Conservation (phyloP, 2,329 filamentous ascomycete species). For the Fusarium domesticum region DNA sequence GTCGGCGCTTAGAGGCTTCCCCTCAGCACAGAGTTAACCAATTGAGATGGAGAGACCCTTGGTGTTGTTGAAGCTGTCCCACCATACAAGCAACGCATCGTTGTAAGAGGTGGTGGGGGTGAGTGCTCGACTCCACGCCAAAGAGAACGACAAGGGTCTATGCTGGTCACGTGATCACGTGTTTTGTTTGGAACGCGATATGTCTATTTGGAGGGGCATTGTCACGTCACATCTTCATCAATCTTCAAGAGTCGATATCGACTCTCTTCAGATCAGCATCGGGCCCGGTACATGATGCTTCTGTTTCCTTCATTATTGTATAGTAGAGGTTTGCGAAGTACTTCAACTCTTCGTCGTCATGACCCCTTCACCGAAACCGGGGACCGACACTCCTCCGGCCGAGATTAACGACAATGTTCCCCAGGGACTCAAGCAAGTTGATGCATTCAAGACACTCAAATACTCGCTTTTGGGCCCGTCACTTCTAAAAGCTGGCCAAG, state of each 20-base stretch:
- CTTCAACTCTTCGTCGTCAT: slow-evolving; percentile 17
- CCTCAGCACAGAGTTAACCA: slow-evolving; percentile 23
- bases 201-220: slow-evolving; percentile 6
- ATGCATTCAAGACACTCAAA: slow-evolving; percentile 61
- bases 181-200: slow-evolving; percentile 19
- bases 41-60: slow-evolving; percentile 24
- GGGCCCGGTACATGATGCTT: slow-evolving; percentile 19
- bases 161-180: slow-evolving; percentile 25
- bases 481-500: slow-evolving; percentile 89
- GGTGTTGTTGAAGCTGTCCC: slow-evolving; percentile 26
- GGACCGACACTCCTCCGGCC: slow-evolving; percentile 5
- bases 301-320: slow-evolving; percentile 2
- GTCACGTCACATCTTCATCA: slow-evolving; percentile 20
- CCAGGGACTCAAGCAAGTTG: slow-evolving; percentile 5
- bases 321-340: neutral
- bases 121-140: neutral
- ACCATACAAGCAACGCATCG: slow-evolving; percentile 22
- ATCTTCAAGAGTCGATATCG: slow-evolving; percentile 19
- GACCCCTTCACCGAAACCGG: slow-evolving; percentile 12
- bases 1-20: slow-evolving; percentile 33
- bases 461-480: slow-evolving; percentile 89
- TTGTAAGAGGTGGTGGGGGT: neutral
- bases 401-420: slow-evolving; percentile 1
- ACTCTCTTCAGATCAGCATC: slow-evolving; percentile 1
- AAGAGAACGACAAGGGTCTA: neutral